phyloP scores from a whole-genome alignment of 2,329 filamentous ascomycete genomes.

The Botrytis cinerea region DNA sequence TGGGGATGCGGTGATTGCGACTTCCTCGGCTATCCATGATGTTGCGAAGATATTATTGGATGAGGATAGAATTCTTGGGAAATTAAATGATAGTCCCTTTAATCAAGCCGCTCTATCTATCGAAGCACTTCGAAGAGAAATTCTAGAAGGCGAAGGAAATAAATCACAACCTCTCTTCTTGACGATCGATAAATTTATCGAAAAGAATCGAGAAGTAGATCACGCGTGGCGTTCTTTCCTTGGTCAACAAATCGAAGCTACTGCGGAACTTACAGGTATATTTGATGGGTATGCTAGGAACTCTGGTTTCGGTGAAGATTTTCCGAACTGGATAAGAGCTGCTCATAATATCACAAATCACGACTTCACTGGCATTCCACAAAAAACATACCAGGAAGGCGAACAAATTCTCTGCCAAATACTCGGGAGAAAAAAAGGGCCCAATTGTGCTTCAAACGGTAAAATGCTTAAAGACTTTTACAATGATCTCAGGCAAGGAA shows the following conservation, averaged over 20 bases:
- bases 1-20: neutral
- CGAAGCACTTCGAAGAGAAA: neutral
- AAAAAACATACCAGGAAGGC: neutral
- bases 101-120: neutral
- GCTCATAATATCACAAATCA: neutral
- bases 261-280: neutral
- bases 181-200: neutral
- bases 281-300: neutral
- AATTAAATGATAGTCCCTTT: neutral
- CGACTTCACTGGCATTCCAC: neutral
- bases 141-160: neutral
- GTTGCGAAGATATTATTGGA: neutral
- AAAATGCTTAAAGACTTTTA: neutral
- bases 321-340: neutral
- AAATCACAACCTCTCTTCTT: neutral
- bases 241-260: neutral
- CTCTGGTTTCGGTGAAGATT: too few species aligned
- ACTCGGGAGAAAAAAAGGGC: too few species aligned
- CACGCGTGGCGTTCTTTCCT: conserved; percentile 16
- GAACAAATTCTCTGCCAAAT: neutral
- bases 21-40: neutral
- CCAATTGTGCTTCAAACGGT: neutral
- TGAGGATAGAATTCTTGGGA: neutral
- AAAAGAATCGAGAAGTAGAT: conserved; percentile 1
- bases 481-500: neutral